Percentiles rank a stretch among this genome's conserved stretches.
Conservation (phyloP, 2,329 filamentous ascomycete species). For the Alternaria dauci region DNA sequence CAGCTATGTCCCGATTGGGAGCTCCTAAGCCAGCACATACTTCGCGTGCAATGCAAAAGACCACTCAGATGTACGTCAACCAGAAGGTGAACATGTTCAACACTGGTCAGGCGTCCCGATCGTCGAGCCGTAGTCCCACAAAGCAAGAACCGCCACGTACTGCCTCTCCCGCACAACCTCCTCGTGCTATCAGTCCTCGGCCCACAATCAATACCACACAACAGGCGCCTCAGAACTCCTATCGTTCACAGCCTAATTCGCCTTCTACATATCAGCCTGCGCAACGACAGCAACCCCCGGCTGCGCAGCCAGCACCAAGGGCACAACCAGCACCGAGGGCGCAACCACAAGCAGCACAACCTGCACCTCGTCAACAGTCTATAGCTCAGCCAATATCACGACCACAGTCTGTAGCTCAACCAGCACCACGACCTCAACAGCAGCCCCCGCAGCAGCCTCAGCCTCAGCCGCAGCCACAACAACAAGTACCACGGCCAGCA, state of each 20-base stretch:
- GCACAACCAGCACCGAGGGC: slow-evolving; percentile 8
- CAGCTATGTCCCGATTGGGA: slow-evolving; percentile 77
- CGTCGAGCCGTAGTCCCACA: slow-evolving; percentile 64
- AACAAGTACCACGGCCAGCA: too few relatives aligned
- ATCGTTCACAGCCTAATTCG: slow-evolving; percentile 17
- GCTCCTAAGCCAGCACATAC: slow-evolving; percentile 93
- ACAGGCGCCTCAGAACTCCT: slow-evolving; percentile 24
- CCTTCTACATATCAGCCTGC: slow-evolving; percentile 18
- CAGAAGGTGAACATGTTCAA: slow-evolving; percentile 84
- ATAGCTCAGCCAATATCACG: slow-evolving; percentile 4
- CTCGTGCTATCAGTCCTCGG: slow-evolving; percentile 65
- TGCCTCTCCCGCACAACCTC: slow-evolving; percentile 71
- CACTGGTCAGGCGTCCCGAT: slow-evolving; percentile 58
- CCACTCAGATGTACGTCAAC: slow-evolving; percentile 84
- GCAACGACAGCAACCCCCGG: slow-evolving; percentile 8
- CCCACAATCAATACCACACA: slow-evolving; percentile 59
- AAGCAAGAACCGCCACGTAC: slow-evolving; percentile 57
- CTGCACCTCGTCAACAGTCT: slow-evolving; percentile 11
- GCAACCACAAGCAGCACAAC: slow-evolving; percentile 13
- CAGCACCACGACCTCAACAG: neutral
- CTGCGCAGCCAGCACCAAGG: slow-evolving; percentile 11
- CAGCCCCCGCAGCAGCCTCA: slow-evolving; percentile 4
- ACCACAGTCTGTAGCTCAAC: neutral
- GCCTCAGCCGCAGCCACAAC: too few relatives aligned
- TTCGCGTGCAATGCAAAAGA: slow-evolving; percentile 92